Evolutionary conservation across 1,284 basidiomycete species (phyloP), one percentile per base, ranked within the genome.

Genomic region (Irpex sp.): DNA sequence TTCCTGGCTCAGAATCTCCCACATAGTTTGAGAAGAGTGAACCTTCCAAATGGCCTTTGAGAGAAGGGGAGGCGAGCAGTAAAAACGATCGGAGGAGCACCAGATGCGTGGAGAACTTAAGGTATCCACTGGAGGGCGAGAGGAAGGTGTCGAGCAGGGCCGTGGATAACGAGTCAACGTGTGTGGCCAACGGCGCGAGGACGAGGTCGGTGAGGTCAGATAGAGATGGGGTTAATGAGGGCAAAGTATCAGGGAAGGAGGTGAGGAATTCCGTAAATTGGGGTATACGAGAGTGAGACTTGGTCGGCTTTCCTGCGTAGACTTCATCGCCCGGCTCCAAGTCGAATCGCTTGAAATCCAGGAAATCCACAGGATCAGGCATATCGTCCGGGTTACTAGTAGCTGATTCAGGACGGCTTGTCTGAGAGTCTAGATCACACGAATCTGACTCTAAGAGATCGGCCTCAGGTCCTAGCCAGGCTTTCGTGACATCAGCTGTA

Each of bases 21-120:
- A 65, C 9, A 0, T 79, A 77, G 63, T 90, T 87, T 0, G 86
- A 86, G 69, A 93, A 91, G 10, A 93, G 74, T 0, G 91, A 89
- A 1, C 75, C 73, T 21, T 81, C 75, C 4, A 93, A 77, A 1
- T 86, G 82, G 3, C 78, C 75, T 66, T 84, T 87, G 77, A 93
- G 93, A 1, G 82, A 72, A 14, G 83, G 81, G 0, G 84, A 81
- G 0, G 85, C 84, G 54, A 91, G 73, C 7, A 93, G 77, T 48
- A 91, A 78, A 65, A 88, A 90, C 1, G 86, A 87, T 12, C 85
- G 83, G 28, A 93, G 77, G 48, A 93, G 77, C 23, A 77, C 69
- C 21, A 91, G 79, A 67, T 93, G 90, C 1, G 82, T 77, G 59
- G 77, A 80, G 52, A 89, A 77, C 65, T 84, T 83, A 52, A 87